phyloP scores from a whole-genome alignment of 805 yeast species.

The Brettanomyces custersianus region DNA sequence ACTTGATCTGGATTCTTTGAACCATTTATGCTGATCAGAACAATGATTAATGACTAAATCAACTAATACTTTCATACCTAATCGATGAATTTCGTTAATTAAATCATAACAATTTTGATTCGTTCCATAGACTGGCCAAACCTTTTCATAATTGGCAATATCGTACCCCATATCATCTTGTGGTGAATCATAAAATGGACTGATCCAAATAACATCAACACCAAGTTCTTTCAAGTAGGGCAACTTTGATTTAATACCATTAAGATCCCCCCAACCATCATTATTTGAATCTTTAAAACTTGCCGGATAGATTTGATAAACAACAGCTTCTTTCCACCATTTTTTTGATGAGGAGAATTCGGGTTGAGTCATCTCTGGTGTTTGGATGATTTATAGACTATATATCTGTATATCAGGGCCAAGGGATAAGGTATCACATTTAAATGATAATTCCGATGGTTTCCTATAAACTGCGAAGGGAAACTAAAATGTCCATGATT shows the following conservation, averaged over 20 bases:
- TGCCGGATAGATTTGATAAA: slow-evolving; percentile 56
- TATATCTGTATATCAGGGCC: too few species aligned
- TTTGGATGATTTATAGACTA: too few species aligned
- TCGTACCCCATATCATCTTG: slow-evolving; percentile 60
- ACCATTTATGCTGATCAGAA: slow-evolving; percentile 48
- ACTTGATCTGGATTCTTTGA: slow-evolving; percentile 44
- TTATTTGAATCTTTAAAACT: slow-evolving; percentile 50
- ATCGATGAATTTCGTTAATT: slow-evolving; percentile 35
- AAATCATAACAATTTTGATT: slow-evolving; percentile 42
- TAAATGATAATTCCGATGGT: too few species aligned
- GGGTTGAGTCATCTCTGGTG: too few species aligned
- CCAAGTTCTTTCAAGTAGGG: slow-evolving; percentile 36
- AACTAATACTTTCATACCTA: slow-evolving; percentile 43
- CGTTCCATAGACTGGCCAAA: slow-evolving; percentile 46
- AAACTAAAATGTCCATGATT: too few species aligned
- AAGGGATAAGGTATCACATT: too few species aligned
- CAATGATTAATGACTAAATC: slow-evolving; percentile 56
- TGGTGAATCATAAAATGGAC: slow-evolving; percentile 51
- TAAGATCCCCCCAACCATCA: slow-evolving; percentile 52
- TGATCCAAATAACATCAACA: slow-evolving; percentile 38
- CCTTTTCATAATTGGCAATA: slow-evolving; percentile 42
- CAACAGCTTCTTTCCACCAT: slow-evolving; percentile 52
- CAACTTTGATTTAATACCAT: slow-evolving; percentile 42
- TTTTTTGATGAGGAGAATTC: too few species aligned
- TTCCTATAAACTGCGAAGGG: too few species aligned